Evolutionary conservation across 768 basidiomycete genomes (phyloP).

Genomic region (Butyriboletus loyo): DNA sequence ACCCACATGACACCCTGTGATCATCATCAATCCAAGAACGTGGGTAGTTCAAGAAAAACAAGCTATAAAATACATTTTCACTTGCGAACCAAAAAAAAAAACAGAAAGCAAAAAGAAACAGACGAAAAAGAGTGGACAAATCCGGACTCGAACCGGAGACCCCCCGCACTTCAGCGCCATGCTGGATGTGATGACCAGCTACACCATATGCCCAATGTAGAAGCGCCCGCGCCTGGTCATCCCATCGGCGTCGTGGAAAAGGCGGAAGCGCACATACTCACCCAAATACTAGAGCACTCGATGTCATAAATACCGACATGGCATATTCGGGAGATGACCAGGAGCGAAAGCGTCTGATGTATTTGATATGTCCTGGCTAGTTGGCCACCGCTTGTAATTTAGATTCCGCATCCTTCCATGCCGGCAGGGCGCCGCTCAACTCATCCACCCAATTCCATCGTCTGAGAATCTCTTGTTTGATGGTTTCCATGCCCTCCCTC

Average conservation of each 20-base stretch:
- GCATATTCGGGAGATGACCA: too few relatives aligned
- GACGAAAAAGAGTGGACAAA: conserved; percentile 37
- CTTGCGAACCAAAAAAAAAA: conserved; percentile 8
- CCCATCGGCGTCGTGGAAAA: too few relatives aligned
- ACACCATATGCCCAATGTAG: conserved; percentile 34
- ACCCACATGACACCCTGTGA: too few relatives aligned
- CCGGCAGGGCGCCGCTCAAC: conserved; percentile 1
- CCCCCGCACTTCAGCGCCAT: conserved; percentile 34
- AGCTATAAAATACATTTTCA: too few relatives aligned
- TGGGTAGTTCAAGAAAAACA: too few relatives aligned
- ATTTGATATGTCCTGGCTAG: not conserved
- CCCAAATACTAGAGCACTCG: too few relatives aligned
- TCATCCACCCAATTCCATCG: conserved; percentile 18
- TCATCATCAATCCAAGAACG: too few relatives aligned
- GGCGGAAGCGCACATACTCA: too few relatives aligned
- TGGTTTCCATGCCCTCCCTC: conserved; percentile 14
- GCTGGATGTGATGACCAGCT: conserved; percentile 42
- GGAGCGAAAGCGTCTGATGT: not conserved
- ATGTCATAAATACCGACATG: too few relatives aligned
- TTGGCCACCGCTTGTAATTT: conserved; percentile 2
- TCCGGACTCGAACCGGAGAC: conserved; percentile 41
- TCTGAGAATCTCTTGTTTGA: conserved; percentile 9
- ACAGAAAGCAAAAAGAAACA: conserved; percentile 27
- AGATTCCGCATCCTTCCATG: conserved; percentile 18
- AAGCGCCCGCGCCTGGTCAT: not conserved